Percentiles rank a stretch among this genome's conserved stretches.
phyloP scores from a whole-genome alignment of 192 early-diverging fungal species.

The Borealophlyctis nickersoniae region DNA sequence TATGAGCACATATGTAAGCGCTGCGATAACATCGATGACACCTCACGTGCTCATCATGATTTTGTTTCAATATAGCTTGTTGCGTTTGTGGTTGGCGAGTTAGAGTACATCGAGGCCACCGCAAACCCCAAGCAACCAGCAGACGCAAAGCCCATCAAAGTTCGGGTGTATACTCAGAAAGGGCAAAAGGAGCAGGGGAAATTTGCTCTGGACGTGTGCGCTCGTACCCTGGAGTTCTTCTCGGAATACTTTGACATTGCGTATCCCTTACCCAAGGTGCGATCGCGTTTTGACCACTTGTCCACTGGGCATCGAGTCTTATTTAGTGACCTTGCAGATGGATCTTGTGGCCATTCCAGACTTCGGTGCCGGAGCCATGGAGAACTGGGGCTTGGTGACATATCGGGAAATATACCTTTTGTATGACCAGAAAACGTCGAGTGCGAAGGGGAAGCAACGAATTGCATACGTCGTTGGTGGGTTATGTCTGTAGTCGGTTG shows the following conservation, averaged over 20 bases:
- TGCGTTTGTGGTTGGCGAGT: constrained; percentile 89
- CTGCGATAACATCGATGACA: too few relatives aligned
- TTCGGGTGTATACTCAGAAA: constrained; percentile 82
- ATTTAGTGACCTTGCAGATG: constrained; percentile 46
- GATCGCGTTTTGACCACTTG: too few relatives aligned
- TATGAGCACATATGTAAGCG: constrained; percentile 89
- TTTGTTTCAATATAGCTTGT: constrained; percentile 49
- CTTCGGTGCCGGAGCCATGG: constrained; percentile 88
- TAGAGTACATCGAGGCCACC: constrained; percentile 84
- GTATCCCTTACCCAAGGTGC: constrained; percentile 86
- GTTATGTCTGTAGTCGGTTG: too few relatives aligned
- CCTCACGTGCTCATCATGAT: background rate
- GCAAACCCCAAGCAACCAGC: constrained; percentile 60
- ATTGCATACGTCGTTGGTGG: constrained; percentile 89
- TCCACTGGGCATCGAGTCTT: background rate
- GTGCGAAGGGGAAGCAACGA: constrained; percentile 71
- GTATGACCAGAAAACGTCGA: constrained; percentile 77
- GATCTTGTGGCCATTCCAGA: constrained; percentile 89
- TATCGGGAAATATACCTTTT: constrained; percentile 81
- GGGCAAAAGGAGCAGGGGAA: constrained; percentile 77
- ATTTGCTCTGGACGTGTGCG: constrained; percentile 79
- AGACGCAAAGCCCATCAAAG: constrained; percentile 67
- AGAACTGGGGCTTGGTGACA: constrained; percentile 97
- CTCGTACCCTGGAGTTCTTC: constrained; percentile 77
- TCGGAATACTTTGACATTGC: constrained; percentile 80